Base-by-base conservation (phyloP, 2,329 filamentous ascomycete species). In the Fusarium neocosmosporiellum region DNA sequence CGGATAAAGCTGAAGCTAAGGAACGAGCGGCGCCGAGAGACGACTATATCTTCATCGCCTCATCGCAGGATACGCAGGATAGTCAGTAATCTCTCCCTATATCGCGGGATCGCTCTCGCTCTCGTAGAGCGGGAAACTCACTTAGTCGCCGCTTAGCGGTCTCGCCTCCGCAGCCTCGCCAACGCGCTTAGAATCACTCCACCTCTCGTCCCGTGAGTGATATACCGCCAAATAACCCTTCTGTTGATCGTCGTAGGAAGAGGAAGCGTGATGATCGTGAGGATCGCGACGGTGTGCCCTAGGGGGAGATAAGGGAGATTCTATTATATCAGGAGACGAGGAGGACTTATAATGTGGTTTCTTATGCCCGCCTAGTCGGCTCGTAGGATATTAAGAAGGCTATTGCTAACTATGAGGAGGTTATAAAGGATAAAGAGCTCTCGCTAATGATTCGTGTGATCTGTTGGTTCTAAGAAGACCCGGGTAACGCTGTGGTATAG, bases 81-180 rank as follows among this genome's bases (percentile, higher is more conserved):
- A 46, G 7, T 22, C 8, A 18, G 4, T 18, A 36, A 3, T 36
- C 6, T 36, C 6, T 36, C 8, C 7, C 2, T 36, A 7, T 14
- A 7, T 36, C 2, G 3, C 3, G 3, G 16, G 16, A 36, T n/a
- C n/a, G n/a, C n/a, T n/a, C n/a, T 36, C 9, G 18, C 7, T 46
- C 6, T 46, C 16, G 16, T 46, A 46, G 27, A 11, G 0, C 7
- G 16, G 20, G 13, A 20, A 46, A 46, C 20, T 46, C 5, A 46
- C 7, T 18, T 46, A 14, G 2, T 8, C 7, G 5, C 5, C 8
- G 8, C 1, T 20, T 20, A 39, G 1, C 5, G 4, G 2, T 2
- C 9, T n/a, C 10, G 5, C 18, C 18, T 39, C 4, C 4, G 2
- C 11, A 39, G 37, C 8, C 18, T 39, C 10, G 5, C 5, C 5